Evolutionary conservation across 208 protist genomes (phyloP).

Genomic region (Trypanosoma avium): DNA sequence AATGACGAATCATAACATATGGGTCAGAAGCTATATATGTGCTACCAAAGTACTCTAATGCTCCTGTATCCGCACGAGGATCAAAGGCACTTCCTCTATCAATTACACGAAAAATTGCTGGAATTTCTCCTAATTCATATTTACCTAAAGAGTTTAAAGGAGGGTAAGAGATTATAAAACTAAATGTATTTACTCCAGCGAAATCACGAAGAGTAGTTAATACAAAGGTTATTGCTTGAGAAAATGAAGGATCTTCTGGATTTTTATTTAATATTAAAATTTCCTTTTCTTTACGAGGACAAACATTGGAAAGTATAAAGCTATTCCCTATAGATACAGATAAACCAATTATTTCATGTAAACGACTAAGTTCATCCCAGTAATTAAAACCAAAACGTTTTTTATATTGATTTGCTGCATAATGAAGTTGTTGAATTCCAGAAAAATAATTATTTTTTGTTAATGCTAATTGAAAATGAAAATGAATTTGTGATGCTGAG

Average conservation of each 20-base stretch:
- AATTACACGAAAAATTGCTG: constrained; percentile 33
- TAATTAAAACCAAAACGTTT: constrained; percentile 9
- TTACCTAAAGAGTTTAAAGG: constrained; percentile 5
- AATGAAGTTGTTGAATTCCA: constrained; percentile 17
- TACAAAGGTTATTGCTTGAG: constrained; percentile 28
- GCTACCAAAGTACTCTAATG: constrained; percentile 38
- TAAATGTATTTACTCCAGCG: constrained; percentile 20
- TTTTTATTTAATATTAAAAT: constrained; percentile 27
- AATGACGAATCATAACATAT: constrained; percentile 20
- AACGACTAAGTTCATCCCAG: constrained; percentile 26
- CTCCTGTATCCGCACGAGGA: constrained; percentile 35
- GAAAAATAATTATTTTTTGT: constrained; percentile 17
- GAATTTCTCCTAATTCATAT: constrained; percentile 5
- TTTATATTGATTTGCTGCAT: constrained; percentile 8
- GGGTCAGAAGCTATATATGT: constrained; percentile 36
- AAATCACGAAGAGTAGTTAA: constrained; percentile 26
- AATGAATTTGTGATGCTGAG: constrained; percentile 37
- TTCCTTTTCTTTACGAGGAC: constrained; percentile 38
- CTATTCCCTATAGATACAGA: constrained; percentile 18
- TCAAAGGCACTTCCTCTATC: constrained; percentile 39
- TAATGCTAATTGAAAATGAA: constrained; percentile 38
- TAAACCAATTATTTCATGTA: constrained; percentile 32
- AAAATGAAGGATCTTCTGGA: constrained; percentile 20
- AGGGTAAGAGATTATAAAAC: constrained; percentile 29
- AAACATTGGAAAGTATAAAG: constrained; percentile 26